Conservation (phyloP, 805 yeast species). For the Hemisphaericaspora nanyangensis region DNA sequence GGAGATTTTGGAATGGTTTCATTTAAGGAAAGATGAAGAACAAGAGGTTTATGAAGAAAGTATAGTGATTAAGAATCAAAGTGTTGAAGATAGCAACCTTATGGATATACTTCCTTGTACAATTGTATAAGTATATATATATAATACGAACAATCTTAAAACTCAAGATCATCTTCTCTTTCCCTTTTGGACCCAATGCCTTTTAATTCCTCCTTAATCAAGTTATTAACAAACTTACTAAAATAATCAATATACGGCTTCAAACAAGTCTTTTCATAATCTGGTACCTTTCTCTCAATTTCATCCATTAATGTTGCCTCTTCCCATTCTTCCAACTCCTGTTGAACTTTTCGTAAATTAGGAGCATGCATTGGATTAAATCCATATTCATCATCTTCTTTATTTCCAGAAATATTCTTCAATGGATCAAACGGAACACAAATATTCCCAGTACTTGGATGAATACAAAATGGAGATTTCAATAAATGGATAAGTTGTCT, state of each 20-base stretch:
- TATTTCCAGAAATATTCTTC: slow-evolving; percentile 29
- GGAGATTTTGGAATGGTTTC: slow-evolving; percentile 72
- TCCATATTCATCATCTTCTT: slow-evolving; percentile 40
- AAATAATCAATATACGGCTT: slow-evolving; percentile 70
- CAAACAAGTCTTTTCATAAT: slow-evolving; percentile 64
- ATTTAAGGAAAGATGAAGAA: slow-evolving; percentile 15
- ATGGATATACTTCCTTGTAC: background rate
- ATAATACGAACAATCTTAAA: too few relatives aligned
- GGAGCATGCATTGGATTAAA: slow-evolving; percentile 85
- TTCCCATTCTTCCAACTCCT: slow-evolving; percentile 56
- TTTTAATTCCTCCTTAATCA: slow-evolving; percentile 53
- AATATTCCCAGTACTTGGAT: slow-evolving; percentile 91
- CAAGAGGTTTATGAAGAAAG: slow-evolving; percentile 19
- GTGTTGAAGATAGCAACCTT: slow-evolving; percentile 19
- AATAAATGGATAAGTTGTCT: slow-evolving; percentile 84
- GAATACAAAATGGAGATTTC: slow-evolving; percentile 95
- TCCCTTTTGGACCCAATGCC: slow-evolving; percentile 23
- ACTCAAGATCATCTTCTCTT: slow-evolving; percentile 23
- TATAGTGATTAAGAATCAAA: slow-evolving; percentile 31
- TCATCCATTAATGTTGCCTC: slow-evolving; percentile 26
- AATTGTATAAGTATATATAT: background rate
- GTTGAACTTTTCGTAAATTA: slow-evolving; percentile 57
- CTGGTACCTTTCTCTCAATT: slow-evolving; percentile 27
- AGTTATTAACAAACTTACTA: slow-evolving; percentile 52
- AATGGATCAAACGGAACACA: slow-evolving; percentile 81